These are phyloP conservation scores for Bolboschoenoplectus hybrid DNA, from an alignment of 202 grass and related monocot genomes.

Conservation along the genomic window DNA sequence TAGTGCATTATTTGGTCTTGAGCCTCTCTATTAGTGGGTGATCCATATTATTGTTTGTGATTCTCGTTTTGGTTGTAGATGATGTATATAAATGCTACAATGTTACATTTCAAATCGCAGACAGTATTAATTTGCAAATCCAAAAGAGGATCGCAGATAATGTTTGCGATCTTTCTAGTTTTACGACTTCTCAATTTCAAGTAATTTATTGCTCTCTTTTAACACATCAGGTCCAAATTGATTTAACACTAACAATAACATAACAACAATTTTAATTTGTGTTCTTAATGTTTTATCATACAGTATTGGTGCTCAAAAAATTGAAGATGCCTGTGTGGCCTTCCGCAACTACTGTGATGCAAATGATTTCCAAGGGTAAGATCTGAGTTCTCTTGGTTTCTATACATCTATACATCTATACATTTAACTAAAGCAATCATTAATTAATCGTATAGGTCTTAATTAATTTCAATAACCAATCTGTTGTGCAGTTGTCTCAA, in stretches of 20 bases:
- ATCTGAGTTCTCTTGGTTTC: not conserved
- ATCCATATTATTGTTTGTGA: not conserved
- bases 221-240: not conserved
- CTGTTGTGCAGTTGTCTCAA: slow-evolving; percentile 39
- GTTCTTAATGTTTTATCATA: not conserved
- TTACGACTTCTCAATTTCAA: not conserved
- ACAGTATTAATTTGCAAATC: not conserved
- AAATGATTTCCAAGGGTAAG: slow-evolving; percentile 43
- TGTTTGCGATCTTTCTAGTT: not conserved
- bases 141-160: slow-evolving; percentile 4
- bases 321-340: slow-evolving; percentile 44
- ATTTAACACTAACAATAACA: not conserved
- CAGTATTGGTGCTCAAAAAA: slow-evolving; percentile 49
- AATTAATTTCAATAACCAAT: slow-evolving; percentile 21
- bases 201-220: not conserved
- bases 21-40: not conserved
- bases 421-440: not conserved
- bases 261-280: not conserved
- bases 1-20: not conserved
- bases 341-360: slow-evolving; percentile 38
- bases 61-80: not conserved
- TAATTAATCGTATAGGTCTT: not conserved
- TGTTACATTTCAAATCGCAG: not conserved
- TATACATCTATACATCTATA: not conserved
- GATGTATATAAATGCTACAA: not conserved